Percentiles rank a stretch among this genome's conserved stretches.
phyloP scores from a whole-genome alignment of 768 basidiomycete species.

The Suillus subaureus region DNA sequence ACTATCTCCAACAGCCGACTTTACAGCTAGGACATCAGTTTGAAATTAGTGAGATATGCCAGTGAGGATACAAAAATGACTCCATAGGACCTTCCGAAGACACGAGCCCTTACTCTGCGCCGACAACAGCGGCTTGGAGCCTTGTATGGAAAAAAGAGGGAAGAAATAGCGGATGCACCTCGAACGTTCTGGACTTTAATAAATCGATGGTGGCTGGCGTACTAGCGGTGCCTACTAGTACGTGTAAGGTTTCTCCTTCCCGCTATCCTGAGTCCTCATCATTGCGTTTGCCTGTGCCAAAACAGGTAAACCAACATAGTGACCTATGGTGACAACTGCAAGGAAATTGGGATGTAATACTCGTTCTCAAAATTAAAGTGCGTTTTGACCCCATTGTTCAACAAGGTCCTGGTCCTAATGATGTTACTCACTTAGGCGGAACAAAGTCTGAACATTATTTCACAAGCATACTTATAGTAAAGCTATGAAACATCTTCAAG shows the following conservation, averaged over 20 bases:
- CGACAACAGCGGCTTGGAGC: constrained; percentile 80
- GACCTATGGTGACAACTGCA: background rate
- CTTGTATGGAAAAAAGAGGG: constrained; percentile 37
- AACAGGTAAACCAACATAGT: background rate
- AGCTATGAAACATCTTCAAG: background rate
- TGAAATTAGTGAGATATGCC: background rate
- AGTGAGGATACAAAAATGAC: background rate
- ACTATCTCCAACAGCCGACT: background rate
- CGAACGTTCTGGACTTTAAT: background rate
- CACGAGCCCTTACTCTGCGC: constrained; percentile 60
- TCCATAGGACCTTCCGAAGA: background rate
- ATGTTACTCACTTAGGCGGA: background rate
- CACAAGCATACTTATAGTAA: background rate
- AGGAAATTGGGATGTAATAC: background rate
- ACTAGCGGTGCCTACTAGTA: background rate
- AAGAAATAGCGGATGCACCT: background rate
- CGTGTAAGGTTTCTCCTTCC: background rate
- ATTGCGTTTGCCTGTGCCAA: background rate
- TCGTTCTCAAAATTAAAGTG: background rate
- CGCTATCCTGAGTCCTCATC: background rate
- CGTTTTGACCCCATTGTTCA: background rate
- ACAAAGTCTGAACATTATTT: background rate
- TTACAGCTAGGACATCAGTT: background rate
- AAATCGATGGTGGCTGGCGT: background rate
- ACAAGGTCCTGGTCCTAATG: background rate